Evolutionary conservation across 495 filamentous ascomycete genomes (phyloP).

Genomic region (Hypoxylon subgilvum): DNA sequence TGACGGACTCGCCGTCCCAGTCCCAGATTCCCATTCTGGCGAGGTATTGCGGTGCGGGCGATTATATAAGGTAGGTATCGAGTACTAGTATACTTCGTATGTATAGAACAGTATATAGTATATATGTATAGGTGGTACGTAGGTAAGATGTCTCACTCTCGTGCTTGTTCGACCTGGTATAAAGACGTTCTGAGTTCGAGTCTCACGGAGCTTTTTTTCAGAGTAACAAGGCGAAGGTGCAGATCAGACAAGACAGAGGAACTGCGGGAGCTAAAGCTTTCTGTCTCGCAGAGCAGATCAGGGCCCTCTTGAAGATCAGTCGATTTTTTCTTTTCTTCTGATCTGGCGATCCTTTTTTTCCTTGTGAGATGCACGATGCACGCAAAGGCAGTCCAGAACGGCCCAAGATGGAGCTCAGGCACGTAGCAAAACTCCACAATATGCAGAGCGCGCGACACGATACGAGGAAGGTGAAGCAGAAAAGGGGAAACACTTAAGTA

Average conservation of each 20-base stretch:
- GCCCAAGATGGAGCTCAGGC: not conserved
- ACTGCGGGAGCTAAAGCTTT: slow-evolving; percentile 4
- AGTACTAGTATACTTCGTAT: not conserved
- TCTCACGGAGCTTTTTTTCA: slow-evolving; percentile 9
- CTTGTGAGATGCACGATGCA: slow-evolving; percentile 18
- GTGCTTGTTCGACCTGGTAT: not conserved
- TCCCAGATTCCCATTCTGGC: slow-evolving; percentile 51
- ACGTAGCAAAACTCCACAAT: slow-evolving; percentile 3
- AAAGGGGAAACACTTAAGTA: no score
- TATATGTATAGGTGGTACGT: no score
- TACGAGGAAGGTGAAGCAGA: not conserved
- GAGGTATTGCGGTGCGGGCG: not conserved
- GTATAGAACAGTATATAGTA: slow-evolving; percentile 8
- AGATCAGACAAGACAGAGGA: no score
- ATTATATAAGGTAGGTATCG: slow-evolving; percentile 7
- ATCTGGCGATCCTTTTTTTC: slow-evolving; percentile 16
- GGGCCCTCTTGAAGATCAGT: slow-evolving; percentile 16
- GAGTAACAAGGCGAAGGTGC: not conserved
- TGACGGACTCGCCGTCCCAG: slow-evolving; percentile 48
- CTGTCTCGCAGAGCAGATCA: slow-evolving; percentile 25
- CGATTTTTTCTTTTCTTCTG: slow-evolving; percentile 2
- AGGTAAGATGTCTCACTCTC: slow-evolving; percentile 28
- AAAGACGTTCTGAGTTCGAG: slow-evolving; percentile 6
- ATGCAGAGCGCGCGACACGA: slow-evolving; percentile 4
- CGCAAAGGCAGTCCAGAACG: slow-evolving; percentile 31